Base-by-base conservation (phyloP, 2,329 filamentous ascomycete species). In the Myriangium duriaei region DNA sequence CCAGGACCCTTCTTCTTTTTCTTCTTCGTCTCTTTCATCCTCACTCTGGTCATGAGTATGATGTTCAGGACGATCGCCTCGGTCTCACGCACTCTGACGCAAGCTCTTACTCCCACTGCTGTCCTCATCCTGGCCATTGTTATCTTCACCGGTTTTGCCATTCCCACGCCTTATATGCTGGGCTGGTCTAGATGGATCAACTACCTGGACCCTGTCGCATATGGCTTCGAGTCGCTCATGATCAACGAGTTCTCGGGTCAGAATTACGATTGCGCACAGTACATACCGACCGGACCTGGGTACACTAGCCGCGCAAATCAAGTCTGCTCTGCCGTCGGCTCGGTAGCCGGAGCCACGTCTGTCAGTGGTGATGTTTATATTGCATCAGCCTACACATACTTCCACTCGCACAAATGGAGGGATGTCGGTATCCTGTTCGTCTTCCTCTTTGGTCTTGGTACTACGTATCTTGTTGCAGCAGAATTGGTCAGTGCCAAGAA, bases 1-100 rank as follows among this genome's bases (percentile, higher is more conserved):
- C 65, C 81, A 0, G 80, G 78, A 2, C 61, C 77, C 0, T 94
- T 91, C 67, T 94, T 94, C 68, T 81, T 85, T 62, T 93, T 84
- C 69, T 59, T 85, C 41, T 65, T 94, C 37, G 72, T 88, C 52
- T 79, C 76, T 2, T 84, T 88, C 60, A 55, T 71, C 42, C 76
- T 76, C 1, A 82, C 82, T 0, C 49, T 93, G 51, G 69, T 73
- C 45, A 91, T 91, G 81, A 86, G 80, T 33, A 87, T 85, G 76
- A 71, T 88, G 45, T 92, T 92, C 71, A 74, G 84, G 34, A 80
- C 76, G 5, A 82, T 92, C 45, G 84, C 72, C n/a, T 78, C 81
- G 0, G 63, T 79, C 1, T 86, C 84, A 3, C 69, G 81, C 34
- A 82, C 81, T 0, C 56, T 75, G 4, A 65, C 66, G 0, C 69